Percentiles rank a stretch among this genome's conserved stretches.
Conservation (phyloP, 2,329 filamentous ascomycete genomes). For the Sporothrix luriei region DNA sequence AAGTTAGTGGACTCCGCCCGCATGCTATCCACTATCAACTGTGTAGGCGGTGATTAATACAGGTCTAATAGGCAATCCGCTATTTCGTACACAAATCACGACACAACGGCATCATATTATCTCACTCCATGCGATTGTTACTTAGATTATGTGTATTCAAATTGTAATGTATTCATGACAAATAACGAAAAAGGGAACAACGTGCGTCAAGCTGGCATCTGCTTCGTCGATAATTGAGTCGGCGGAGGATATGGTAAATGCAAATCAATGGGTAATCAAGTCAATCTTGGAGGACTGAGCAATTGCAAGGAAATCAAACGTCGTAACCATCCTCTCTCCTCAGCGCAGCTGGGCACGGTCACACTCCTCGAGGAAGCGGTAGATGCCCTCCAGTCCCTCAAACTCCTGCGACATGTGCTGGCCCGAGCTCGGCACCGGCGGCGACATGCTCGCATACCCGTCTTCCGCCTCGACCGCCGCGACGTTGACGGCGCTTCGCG, state of each 20-base stretch:
- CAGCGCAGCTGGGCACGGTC: slow-evolving; percentile 44
- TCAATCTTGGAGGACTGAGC: not conserved
- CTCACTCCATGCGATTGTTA: not conserved
- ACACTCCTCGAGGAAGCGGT: slow-evolving; percentile 62
- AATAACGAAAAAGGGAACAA: slow-evolving; percentile 3
- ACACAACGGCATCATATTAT: not conserved
- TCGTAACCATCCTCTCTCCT: not conserved
- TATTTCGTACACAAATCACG: too few species aligned
- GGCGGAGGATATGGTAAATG: slow-evolving; percentile 23
- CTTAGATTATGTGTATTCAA: not conserved
- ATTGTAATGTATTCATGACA: not conserved
- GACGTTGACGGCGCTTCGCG: not conserved
- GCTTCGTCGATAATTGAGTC: not conserved
- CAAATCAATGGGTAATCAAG: slow-evolving; percentile 5
- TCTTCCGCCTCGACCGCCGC: slow-evolving; percentile 43
- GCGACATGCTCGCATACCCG: slow-evolving; percentile 56
- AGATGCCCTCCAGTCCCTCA: slow-evolving; percentile 60
- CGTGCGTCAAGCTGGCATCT: slow-evolving; percentile 26
- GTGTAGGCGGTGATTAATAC: not conserved
- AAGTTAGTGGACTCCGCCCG: not conserved
- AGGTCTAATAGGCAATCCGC: too few species aligned
- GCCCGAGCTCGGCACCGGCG: slow-evolving; percentile 48
- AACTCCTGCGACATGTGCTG: slow-evolving; percentile 53
- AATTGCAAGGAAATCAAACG: not conserved
- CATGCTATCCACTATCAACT: not conserved